Base-by-base conservation (phyloP, 257 asterid species). In the Ilex asprella region DNA sequence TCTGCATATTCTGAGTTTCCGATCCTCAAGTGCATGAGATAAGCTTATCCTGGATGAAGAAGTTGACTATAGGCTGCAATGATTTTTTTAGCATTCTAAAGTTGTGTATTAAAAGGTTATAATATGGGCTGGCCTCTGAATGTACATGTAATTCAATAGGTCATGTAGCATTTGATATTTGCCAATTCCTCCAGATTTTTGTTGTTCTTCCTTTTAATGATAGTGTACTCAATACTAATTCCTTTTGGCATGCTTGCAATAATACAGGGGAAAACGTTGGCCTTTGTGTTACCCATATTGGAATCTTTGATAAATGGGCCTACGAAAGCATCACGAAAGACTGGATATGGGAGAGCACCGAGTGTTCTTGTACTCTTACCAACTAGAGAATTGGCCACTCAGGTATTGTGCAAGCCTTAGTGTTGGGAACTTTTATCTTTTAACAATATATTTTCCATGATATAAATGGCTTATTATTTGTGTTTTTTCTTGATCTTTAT, bases 341-440 rank as follows among this genome's bases (percentile, higher is more conserved):
- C 82, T 69, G 96, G 97, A 63, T 81, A 83, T 66, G 96, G 97
- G 60, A 79, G 87, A 59, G 60, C 87, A 31, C 99, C 97, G 2
- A 87, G 90, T 74, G 99, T 93, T 78, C 84, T 93, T 50, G 94
- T 87, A 58, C 95, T 93, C 16, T 76, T 93, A 56, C 99, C 99
- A 69, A 93, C 99, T 46, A 85, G 99, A 74, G 99, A 93, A 71
- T 76, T 89, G 85, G 97, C 99, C 58, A 77, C 70, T 32, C 99
- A 92, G 95, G 98, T 92, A 80, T 30, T 29, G 11, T 10, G 9
- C 7, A 13, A 43, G 29, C 32, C 72, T 52, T 29, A 5, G 9
- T 61, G 16, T 30, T 14, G 49, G 65, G 16, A 58, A 64, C 39
- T 41, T 27, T 2, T 16, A 43, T n/a, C 27, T 9, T 39, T 15